Evolutionary conservation across 495 filamentous ascomycete species (phyloP).

Genomic region (Penicillium paradoxum): DNA sequence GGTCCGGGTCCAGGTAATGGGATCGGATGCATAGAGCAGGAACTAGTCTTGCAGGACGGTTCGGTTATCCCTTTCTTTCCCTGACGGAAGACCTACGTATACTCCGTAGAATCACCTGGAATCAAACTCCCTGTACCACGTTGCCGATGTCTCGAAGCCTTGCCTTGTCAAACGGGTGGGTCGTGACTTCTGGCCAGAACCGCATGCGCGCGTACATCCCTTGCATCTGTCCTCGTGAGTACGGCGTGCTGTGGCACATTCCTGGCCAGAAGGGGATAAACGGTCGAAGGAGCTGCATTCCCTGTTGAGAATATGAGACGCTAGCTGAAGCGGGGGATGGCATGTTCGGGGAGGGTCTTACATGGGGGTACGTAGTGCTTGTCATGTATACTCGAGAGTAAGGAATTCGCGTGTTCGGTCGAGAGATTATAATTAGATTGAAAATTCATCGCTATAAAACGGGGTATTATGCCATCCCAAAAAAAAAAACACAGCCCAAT

Average conservation of each 20-base stretch:
- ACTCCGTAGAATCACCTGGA: no score
- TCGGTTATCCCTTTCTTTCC: no score
- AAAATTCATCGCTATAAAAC: background rate
- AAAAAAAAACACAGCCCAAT: background rate
- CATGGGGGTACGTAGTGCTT: background rate
- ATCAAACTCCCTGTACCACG: no score
- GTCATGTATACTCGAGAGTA: no score
- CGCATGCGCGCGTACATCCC: slow-evolving; percentile 12
- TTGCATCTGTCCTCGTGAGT: slow-evolving; percentile 29
- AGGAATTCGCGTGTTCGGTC: no score
- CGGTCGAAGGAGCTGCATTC: slow-evolving; percentile 1
- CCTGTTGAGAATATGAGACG: background rate
- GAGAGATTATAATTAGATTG: background rate
- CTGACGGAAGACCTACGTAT: no score
- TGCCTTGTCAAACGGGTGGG: slow-evolving; percentile 13
- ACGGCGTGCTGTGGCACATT: slow-evolving; percentile 10
- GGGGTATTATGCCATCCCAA: background rate
- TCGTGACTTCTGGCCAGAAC: slow-evolving; percentile 1
- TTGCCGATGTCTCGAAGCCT: background rate
- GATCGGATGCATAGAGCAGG: no score
- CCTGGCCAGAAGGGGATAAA: slow-evolving; percentile 13
- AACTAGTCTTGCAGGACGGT: no score
- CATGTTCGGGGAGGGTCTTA: background rate
- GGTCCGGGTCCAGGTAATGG: no score
- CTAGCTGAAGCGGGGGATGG: background rate